Evolutionary conservation across 1,284 basidiomycete genomes (phyloP), one percentile per base, ranked within the genome.

Genomic region (Baeospora myosura): DNA sequence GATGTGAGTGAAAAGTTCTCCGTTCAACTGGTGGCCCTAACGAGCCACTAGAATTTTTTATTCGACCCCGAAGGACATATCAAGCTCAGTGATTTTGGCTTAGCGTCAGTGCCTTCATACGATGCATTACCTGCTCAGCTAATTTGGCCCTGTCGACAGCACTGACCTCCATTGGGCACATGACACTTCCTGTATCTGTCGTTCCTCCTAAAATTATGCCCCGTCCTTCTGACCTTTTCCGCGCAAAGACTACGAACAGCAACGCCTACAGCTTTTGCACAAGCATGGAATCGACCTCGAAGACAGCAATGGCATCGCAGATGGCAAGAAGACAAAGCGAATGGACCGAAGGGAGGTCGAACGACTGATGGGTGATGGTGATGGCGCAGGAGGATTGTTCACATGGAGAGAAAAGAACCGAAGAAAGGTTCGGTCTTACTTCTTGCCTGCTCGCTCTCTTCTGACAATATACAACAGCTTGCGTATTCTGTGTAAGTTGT

Each of bases 201-300:
- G 26, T 35, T 44, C 16, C 39, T 20, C 36, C 16, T 29, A 24
- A 7, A 11, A 36, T 31, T 37, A 25, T 30, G 20, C n/a, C 12
- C 31, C 26, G 31, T 28, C 33, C 8, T 40, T 42, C 25, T 42
- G 24, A 32, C 41, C 29, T n/a, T 35, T 20, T 50, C 35, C 45
- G 31, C 20, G 40, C 54, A 90, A n/a, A n/a, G 87, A 97, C 69
- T 98, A 94, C 62, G 93, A 97, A 54, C 88, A 94, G 56, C 93
- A 97, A 59, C 78, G 94, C 24, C 72, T 83, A 35, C 88, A 90
- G 53, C 65, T 98, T 37, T 71, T 98, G 41, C 86, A 80, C 63
- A 95, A 92, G 62, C 85, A 98, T 64, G 95, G 94, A 0, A 88
- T 98, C 50, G 92, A 97, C 62, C 76, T 98, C 33, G 90, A 93